Evolutionary conservation across 495 filamentous ascomycete species (phyloP), one percentile per base, ranked within the genome.

Genomic region (Friedmanniomyces simplex): DNA sequence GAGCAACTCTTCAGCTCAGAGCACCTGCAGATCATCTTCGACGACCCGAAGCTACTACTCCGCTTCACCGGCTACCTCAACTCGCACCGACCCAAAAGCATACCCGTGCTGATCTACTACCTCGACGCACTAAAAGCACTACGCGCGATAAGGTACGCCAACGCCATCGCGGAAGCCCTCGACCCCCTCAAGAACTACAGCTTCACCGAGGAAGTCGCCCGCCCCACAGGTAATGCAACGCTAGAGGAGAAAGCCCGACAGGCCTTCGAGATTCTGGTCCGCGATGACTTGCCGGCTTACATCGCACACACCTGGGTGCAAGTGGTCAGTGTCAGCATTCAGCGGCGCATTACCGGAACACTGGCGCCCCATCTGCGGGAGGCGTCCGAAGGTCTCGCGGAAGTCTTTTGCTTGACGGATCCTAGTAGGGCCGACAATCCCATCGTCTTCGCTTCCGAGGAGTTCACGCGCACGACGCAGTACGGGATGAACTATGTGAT

Each of bases 351-450:
- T 48, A 77, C 77, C 1, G 79, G 79, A 28, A 80, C 76, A 1
- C 66, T 82, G 30, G 73, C 79, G 22, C 62, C 71, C 2, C 66
- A 78, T 72, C 74, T 79, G 36, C 73, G 69, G 53, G 79, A 74
- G 62, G 73, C 83, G 12, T 82, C 83, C 2, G 84, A 89, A 65
- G 85, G 86, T 3, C 61, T 90, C 47, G 84, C 83, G 0, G 85
- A 89, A 63, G 84, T 85, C 0, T 90, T 89, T 61, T 88, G 85
- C 66, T 69, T 89, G 59, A 86, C 84, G 7, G 87, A 91, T 70
- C 86, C 87, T 8, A 82, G 82, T 24, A 72, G 84, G 58, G 74
- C 77, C 5, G 87, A 86, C 63, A 88, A 89, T 68, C 87, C 86
- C 1, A 84, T 91, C 55, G 78, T 90, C 2, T 89, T 89, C 70